These are phyloP conservation scores for Eucalyptus victrix DNA, from an alignment of 345 rosid genomes.

Conservation along the genomic window DNA sequence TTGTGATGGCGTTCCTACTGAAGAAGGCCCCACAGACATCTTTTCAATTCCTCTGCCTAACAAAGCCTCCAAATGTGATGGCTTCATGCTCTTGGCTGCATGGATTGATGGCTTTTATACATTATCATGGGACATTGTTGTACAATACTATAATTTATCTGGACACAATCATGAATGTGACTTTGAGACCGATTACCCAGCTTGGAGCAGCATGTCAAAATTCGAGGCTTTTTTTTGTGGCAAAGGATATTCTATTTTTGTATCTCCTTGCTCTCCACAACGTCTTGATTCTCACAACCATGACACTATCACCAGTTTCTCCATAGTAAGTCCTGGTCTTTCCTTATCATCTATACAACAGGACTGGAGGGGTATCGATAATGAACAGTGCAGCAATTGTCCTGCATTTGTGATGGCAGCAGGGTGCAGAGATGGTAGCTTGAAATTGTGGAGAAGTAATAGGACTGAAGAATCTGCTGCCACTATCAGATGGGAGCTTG, in stretches of 20 bases:
- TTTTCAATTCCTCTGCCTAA: constrained; percentile 42
- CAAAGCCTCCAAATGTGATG: constrained; percentile 28
- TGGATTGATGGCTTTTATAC: constrained; percentile 62
- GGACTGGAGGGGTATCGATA: constrained; percentile 4
- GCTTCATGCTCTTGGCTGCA: constrained; percentile 57
- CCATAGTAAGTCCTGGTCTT: constrained; percentile 37
- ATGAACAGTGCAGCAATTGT: constrained; percentile 8
- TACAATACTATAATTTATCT: constrained; percentile 34
- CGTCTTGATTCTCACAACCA: constrained; percentile 46
- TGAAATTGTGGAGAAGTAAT: constrained; percentile 74
- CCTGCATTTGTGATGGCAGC: constrained; percentile 72
- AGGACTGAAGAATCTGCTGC: constrained; percentile 17
- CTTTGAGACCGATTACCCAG: constrained; percentile 21
- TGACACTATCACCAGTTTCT: constrained; percentile 55
- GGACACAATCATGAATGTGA: constrained; percentile 31
- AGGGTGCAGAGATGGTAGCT: constrained; percentile 66
- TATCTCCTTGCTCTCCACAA: constrained; percentile 45
- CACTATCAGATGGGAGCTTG: constrained; percentile 49
- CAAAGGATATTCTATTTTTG: constrained; percentile 35
- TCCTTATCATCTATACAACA: constrained; percentile 11
- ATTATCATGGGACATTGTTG: constrained; percentile 56
- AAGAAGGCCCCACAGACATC: constrained; percentile 52
- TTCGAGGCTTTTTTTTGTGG: constrained; percentile 37
- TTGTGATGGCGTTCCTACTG: constrained; percentile 16
- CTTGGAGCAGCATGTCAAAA: constrained; percentile 13